Evolutionary conservation across 331 rosid genomes (phyloP).

Genomic region (Phaseolus coccineus): DNA sequence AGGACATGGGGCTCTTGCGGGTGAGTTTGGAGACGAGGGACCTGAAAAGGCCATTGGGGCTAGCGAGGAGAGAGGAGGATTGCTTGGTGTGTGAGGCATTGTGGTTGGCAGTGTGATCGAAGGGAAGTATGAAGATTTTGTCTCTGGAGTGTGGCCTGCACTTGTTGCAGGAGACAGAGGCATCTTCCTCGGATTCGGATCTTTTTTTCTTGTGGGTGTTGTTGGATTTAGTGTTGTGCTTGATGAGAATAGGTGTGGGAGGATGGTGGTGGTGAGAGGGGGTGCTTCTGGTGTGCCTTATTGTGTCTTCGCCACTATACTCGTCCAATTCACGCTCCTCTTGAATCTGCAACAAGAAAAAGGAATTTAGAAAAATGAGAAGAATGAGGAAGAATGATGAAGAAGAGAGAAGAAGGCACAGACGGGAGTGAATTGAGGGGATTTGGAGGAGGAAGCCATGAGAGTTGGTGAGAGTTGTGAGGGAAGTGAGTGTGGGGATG

Average conservation of each 20-base stretch:
- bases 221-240: conserved; percentile 8
- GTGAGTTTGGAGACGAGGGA: conserved; percentile 73
- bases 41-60: conserved; percentile 80
- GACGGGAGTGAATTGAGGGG: conserved; percentile 73
- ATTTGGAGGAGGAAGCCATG: conserved; percentile 71
- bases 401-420: conserved; percentile 11
- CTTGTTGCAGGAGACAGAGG: conserved; percentile 71
- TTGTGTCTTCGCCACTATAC: conserved; percentile 16
- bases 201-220: conserved; percentile 54
- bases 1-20: conserved; percentile 72
- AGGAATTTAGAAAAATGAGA: not conserved
- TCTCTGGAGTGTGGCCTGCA: conserved; percentile 87
- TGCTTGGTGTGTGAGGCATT: conserved; percentile 44
- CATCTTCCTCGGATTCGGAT: conserved; percentile 62
- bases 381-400: not conserved
- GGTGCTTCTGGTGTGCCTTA: conserved; percentile 44
- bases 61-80: conserved; percentile 56
- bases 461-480: not conserved
- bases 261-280: conserved; percentile 60
- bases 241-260: conserved; percentile 60
- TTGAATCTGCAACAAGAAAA: conserved; percentile 69
- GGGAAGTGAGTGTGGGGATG: no score
- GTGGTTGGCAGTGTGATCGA: conserved; percentile 46
- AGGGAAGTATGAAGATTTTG: conserved; percentile 83
- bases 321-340: conserved; percentile 66